Conservation (phyloP, 1,139 yeast species). For the Geotrichum carabidarum region DNA sequence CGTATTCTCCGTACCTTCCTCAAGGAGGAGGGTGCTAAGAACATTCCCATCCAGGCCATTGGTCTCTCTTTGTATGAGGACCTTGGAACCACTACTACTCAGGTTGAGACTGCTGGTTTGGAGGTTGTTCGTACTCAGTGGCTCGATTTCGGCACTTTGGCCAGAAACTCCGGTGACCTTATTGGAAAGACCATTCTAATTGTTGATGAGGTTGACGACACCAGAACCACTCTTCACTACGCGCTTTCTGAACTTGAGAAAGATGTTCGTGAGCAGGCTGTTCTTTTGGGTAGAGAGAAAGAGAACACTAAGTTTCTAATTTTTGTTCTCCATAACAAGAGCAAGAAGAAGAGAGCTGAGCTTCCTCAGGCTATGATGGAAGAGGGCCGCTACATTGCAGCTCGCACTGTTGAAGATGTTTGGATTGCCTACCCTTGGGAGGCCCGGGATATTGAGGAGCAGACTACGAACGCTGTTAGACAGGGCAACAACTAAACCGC, state of each 20-base stretch:
- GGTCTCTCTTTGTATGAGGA: conserved; percentile 88
- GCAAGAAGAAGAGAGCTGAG: conserved; percentile 79
- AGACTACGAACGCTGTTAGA: conserved; percentile 70
- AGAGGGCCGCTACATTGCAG: conserved; percentile 77
- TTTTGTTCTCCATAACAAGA: conserved; percentile 90
- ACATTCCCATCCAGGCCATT: conserved; percentile 90
- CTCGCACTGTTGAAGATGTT: conserved; percentile 81
- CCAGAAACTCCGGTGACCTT: conserved; percentile 57
- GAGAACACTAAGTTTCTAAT: conserved; percentile 72
- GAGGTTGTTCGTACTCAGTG: conserved; percentile 92
- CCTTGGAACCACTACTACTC: conserved; percentile 49
- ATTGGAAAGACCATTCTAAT: conserved; percentile 78
- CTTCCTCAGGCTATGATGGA: conserved; percentile 61
- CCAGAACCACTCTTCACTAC: conserved; percentile 89
- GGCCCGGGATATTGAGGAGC: conserved; percentile 81
- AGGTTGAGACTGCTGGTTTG: conserved; percentile 64
- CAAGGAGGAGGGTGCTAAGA: conserved; percentile 79
- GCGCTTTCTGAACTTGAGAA: conserved; percentile 82
- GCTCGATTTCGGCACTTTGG: conserved; percentile 69
- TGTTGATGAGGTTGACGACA: conserved; percentile 93
- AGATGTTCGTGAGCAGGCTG: conserved; percentile 63
- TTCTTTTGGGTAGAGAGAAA: conserved; percentile 46
- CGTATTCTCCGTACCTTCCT: conserved; percentile 87
- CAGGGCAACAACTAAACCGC: conserved; percentile 53
- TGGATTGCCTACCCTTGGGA: conserved; percentile 99